These are phyloP conservation scores for Inosperma sp. DNA, from an alignment of 768 basidiomycete species.

Conservation along the genomic window DNA sequence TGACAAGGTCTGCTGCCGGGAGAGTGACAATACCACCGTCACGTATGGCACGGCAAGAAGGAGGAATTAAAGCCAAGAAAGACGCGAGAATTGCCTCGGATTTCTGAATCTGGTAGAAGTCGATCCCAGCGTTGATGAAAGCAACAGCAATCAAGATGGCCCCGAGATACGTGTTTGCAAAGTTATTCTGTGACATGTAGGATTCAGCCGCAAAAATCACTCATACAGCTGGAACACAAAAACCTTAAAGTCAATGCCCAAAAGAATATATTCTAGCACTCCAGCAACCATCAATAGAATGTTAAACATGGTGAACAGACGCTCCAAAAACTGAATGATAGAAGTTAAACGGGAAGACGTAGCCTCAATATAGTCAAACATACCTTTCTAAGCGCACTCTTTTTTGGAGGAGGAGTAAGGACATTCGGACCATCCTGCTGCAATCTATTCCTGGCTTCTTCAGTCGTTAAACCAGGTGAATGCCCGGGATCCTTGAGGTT, in stretches of 20 bases:
- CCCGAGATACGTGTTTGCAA: conserved; percentile 64
- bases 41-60: conserved; percentile 59
- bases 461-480: conserved; percentile 47
- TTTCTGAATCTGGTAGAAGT: conserved; percentile 70
- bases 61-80: conserved; percentile 72
- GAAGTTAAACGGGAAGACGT: not conserved
- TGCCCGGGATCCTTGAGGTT: conserved; percentile 47
- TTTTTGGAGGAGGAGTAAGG: conserved; percentile 64
- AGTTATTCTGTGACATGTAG: conserved; percentile 41
- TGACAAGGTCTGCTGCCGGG: conserved; percentile 59
- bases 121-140: conserved; percentile 65
- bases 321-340: conserved; percentile 53
- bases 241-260: conserved; percentile 60
- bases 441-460: conserved; percentile 53
- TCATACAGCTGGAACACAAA: conserved; percentile 2
- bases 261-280: conserved; percentile 58
- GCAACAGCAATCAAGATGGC: conserved; percentile 65
- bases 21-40: conserved; percentile 50
- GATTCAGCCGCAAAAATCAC: conserved; percentile 7
- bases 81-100: conserved; percentile 69
- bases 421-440: conserved; percentile 55
- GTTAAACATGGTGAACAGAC: conserved; percentile 61
- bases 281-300: conserved; percentile 63
- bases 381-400: conserved; percentile 61
- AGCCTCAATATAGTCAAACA: conserved; percentile 6